Evolutionary conservation across 116 monocot genomes (phyloP), one percentile per base, ranked within the genome.

Genomic region (Zostera marina): DNA sequence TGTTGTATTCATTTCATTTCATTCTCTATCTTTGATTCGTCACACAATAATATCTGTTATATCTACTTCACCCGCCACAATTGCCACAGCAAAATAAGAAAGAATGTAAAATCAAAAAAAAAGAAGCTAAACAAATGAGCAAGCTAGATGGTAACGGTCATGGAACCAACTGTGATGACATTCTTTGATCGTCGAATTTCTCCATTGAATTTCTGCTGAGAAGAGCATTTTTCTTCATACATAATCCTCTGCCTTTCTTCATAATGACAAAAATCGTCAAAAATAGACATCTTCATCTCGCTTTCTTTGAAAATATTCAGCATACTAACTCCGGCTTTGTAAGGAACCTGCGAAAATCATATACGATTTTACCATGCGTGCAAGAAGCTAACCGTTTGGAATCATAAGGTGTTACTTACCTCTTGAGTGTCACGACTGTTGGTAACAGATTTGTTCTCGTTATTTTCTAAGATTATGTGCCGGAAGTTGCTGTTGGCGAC

Each of bases 361-460:
- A n/a, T n/a, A n/a, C n/a, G n/a, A n/a, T n/a, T n/a, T n/a, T n/a
- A n/a, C n/a, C n/a, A n/a, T n/a, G n/a, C n/a, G n/a, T n/a, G n/a
- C 4, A 4, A 26, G 26, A 26, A 26, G 1, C 26, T 26, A 26
- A 26, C 26, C 26, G 3, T 26, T 26, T 3, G 5, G 32, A 32
- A 32, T 5, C 32, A 32, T 32, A 56, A n/a, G 15, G 38, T 42
- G 42, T 56, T 13, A 56, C 42, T 59, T 8, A 83, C 88, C 74
- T 88, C 83, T 69, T 88, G 88, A 40, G 83, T 88, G 55, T 88
- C 88, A 68, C 88, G 73, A 74, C 88, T 88, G 52, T 77, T 77
- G 63, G 88, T 88, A 45, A 88, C 88, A 55, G 87, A 77, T 39
- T 74, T 87, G 21, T 74, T 74, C 59, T 87, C 87, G 64, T 87